These are phyloP conservation scores for Schizophyllum amplum DNA, from an alignment of 1,284 basidiomycete species.

Conservation along the genomic window DNA sequence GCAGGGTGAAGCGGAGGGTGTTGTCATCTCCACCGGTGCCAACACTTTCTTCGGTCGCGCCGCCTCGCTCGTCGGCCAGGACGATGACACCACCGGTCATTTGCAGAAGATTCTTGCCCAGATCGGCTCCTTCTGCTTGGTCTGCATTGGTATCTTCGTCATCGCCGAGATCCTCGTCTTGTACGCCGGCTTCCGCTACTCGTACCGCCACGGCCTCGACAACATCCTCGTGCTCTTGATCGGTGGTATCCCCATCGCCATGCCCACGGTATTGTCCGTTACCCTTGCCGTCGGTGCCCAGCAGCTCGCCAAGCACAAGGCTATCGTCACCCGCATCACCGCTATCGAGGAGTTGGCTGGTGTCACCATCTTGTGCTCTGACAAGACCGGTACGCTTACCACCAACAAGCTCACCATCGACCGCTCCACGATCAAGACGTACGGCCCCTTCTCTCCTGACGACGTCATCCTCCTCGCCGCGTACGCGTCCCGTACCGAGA, in stretches of 20 bases:
- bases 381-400: slow-evolving; percentile 96
- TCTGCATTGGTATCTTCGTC: slow-evolving; percentile 91
- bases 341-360: slow-evolving; percentile 96
- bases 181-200: slow-evolving; percentile 83
- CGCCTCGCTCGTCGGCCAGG: slow-evolving; percentile 90
- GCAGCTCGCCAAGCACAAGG: slow-evolving; percentile 97
- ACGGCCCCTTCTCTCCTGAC: slow-evolving; percentile 82
- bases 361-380: slow-evolving; percentile 95
- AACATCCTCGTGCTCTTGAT: slow-evolving; percentile 96
- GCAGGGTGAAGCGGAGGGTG: slow-evolving; percentile 94
- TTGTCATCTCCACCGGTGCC: slow-evolving; percentile 92
- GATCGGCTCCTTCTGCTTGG: slow-evolving; percentile 93
- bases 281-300: slow-evolving; percentile 97
- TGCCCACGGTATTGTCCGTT: slow-evolving; percentile 95
- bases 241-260: slow-evolving; percentile 98
- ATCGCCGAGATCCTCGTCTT: slow-evolving; percentile 84
- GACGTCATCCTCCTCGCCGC: slow-evolving; percentile 91
- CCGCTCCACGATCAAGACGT: slow-evolving; percentile 86
- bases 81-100: slow-evolving; percentile 94
- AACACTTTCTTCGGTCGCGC: slow-evolving; percentile 97
- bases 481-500: slow-evolving; percentile 96
- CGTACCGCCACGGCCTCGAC: slow-evolving; percentile 91
- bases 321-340: slow-evolving; percentile 96
- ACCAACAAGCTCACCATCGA: slow-evolving; percentile 99
- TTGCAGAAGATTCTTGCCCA: slow-evolving; percentile 96